phyloP scores from a whole-genome alignment of 2,329 filamentous ascomycete genomes.

The Colletotrichum incanum region DNA sequence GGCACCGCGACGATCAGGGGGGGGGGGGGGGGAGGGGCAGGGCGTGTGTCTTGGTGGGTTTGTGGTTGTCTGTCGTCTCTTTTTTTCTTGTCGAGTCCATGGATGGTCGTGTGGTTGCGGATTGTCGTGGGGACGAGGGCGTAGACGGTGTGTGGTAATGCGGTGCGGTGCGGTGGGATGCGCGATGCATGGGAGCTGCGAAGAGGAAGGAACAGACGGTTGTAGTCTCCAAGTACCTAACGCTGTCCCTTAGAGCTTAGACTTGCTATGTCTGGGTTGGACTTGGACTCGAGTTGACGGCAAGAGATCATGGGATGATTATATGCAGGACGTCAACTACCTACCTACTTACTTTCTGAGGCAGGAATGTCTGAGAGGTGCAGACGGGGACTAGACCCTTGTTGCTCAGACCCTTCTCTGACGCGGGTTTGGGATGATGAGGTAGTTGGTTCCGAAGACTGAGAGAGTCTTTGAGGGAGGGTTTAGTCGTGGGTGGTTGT shows the following conservation, averaged over 20 bases:
- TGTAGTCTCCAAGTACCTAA: background rate
- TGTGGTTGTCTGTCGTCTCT: constrained; percentile 15
- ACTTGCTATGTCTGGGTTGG: constrained; percentile 26
- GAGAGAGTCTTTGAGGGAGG: background rate
- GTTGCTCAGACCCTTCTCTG: constrained; percentile 11
- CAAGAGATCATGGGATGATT: constrained; percentile 26
- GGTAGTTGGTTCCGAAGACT: constrained; percentile 16
- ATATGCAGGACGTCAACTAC: constrained; percentile 13
- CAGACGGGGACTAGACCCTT: constrained; percentile 18
- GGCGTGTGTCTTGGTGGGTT: background rate
- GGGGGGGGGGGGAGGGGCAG: no score
- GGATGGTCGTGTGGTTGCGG: constrained; percentile 25
- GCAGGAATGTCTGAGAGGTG: constrained; percentile 7
- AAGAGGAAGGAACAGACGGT: constrained; percentile 39
- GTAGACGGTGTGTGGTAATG: constrained; percentile 20
- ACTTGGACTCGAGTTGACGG: constrained; percentile 8
- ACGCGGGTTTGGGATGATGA: constrained; percentile 16
- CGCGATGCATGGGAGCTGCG: constrained; percentile 34
- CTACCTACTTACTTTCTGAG: background rate
- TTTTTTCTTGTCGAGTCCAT: background rate
- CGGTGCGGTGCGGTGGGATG: background rate
- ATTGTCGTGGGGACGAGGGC: background rate
- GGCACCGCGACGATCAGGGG: no score
- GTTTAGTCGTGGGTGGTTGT: background rate
- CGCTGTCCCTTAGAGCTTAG: constrained; percentile 3